Percentiles rank a stretch among this genome's conserved stretches.
Conservation (phyloP, 78 protist genomes). For the Dictyostelium intermedium region DNA sequence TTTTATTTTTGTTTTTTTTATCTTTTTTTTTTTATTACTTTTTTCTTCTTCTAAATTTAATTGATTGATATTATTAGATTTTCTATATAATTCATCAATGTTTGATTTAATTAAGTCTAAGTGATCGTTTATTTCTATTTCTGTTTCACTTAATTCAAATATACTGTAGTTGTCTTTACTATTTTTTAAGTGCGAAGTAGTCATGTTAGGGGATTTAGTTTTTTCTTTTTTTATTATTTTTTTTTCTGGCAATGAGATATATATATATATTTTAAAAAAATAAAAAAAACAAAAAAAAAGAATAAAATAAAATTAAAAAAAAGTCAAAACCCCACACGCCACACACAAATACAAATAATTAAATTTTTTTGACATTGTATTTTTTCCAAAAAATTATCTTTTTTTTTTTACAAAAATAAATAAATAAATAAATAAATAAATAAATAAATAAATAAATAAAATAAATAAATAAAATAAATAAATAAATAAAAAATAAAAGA, state of each 20-base stretch:
- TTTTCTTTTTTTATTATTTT: background rate
- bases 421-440: too few relatives aligned
- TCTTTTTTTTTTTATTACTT: background rate
- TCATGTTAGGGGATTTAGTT: background rate
- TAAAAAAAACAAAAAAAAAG: background rate
- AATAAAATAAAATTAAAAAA: background rate
- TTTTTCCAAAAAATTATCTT: background rate
- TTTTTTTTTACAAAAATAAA: too few relatives aligned
- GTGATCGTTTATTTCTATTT: background rate
- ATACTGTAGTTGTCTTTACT: background rate
- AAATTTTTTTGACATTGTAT: background rate
- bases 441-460: too few relatives aligned
- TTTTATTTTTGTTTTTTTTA: background rate
- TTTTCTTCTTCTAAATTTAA: slow-evolving; percentile 4
- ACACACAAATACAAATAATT: background rate
- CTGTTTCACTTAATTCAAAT: background rate
- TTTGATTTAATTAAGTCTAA: background rate
- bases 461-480: too few relatives aligned
- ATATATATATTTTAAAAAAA: background rate
- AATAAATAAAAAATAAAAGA: background rate
- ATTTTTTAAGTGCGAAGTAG: background rate
- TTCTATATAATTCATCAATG: background rate
- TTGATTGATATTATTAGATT: background rate
- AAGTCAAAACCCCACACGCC: background rate
- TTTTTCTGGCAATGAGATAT: background rate